These are phyloP conservation scores for Trypethelium eluteriae DNA, from an alignment of 495 filamentous ascomycete species.

Conservation along the genomic window DNA sequence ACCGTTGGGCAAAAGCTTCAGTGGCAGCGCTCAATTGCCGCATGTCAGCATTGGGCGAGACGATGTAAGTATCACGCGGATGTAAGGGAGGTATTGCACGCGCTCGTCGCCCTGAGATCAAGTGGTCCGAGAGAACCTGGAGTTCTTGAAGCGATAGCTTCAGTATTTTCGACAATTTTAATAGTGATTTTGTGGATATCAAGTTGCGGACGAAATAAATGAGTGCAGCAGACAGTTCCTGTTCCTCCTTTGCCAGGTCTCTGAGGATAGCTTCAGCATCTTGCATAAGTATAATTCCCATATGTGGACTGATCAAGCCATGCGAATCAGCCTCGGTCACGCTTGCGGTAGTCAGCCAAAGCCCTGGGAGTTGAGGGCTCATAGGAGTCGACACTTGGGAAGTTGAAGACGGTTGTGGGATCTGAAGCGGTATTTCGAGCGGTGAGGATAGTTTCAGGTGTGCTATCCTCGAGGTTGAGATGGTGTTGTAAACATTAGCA, in stretches of 20 bases:
- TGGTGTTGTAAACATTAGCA: conserved; percentile 67
- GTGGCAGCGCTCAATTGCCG: conserved; percentile 62
- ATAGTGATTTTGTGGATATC: conserved; percentile 68
- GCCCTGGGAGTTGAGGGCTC: conserved; percentile 58
- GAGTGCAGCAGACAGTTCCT: conserved; percentile 60
- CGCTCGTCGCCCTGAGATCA: conserved; percentile 90
- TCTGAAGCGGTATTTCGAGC: conserved; percentile 72
- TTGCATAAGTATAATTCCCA: conserved; percentile 75
- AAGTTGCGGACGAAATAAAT: conserved; percentile 75
- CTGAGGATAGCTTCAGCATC: conserved; percentile 75
- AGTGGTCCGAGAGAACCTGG: conserved; percentile 75
- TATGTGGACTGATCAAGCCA: conserved; percentile 67
- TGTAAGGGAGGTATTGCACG: conserved; percentile 88
- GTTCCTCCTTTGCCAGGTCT: conserved; percentile 70
- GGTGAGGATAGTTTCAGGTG: conserved; percentile 52
- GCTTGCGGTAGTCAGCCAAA: conserved; percentile 81
- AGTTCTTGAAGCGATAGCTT: conserved; percentile 69
- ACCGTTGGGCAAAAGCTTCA: conserved; percentile 62
- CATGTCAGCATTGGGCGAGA: conserved; percentile 84
- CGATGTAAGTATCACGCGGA: conserved; percentile 82
- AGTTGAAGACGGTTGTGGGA: conserved; percentile 70
- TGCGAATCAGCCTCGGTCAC: conserved; percentile 62
- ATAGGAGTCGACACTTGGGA: conserved; percentile 60
- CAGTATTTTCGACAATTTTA: conserved; percentile 57
- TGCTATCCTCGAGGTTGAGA: conserved; percentile 77